These are phyloP conservation scores for Polytolypa hystricis DNA, from an alignment of 2,329 filamentous ascomycete genomes.

Conservation along the genomic window DNA sequence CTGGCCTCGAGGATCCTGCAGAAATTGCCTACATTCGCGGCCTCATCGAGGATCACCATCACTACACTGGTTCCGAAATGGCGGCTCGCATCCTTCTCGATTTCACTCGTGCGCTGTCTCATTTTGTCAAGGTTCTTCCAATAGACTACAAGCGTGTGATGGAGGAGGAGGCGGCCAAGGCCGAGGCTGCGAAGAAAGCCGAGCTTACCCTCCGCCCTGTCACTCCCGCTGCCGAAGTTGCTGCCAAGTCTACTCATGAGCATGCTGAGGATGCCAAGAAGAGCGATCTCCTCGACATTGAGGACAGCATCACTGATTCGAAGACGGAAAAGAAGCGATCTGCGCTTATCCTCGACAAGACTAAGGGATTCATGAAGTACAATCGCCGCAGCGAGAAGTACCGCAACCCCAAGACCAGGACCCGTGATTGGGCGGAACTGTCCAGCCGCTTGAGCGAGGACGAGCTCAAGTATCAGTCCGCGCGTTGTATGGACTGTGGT, in stretches of 20 bases:
- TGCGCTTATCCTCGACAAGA: constrained; percentile 92
- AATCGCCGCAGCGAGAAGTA: constrained; percentile 88
- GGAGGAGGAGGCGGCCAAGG: constrained; percentile 73
- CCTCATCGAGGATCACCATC: constrained; percentile 91
- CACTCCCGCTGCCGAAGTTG: constrained; percentile 16
- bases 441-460: constrained; percentile 81
- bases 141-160: constrained; percentile 94
- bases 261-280: constrained; percentile 56
- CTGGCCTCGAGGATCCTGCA: constrained; percentile 66
- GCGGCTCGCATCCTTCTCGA: constrained; percentile 89
- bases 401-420: constrained; percentile 68
- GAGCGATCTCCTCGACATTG: constrained; percentile 68
- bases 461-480: constrained; percentile 91
- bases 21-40: constrained; percentile 87
- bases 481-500: constrained; percentile 97
- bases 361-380: constrained; percentile 95
- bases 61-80: constrained; percentile 93
- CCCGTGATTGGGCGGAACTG: constrained; percentile 88
- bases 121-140: constrained; percentile 87
- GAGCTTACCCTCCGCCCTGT: constrained; percentile 71
- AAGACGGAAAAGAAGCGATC: constrained; percentile 82
- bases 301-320: constrained; percentile 77
- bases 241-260: constrained; percentile 45
- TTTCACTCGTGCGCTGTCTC: constrained; percentile 80
- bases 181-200: constrained; percentile 70